These are phyloP conservation scores for Cryptococcus neoformans DNA, from an alignment of 1,284 basidiomycete genomes.

Conservation along the genomic window DNA sequence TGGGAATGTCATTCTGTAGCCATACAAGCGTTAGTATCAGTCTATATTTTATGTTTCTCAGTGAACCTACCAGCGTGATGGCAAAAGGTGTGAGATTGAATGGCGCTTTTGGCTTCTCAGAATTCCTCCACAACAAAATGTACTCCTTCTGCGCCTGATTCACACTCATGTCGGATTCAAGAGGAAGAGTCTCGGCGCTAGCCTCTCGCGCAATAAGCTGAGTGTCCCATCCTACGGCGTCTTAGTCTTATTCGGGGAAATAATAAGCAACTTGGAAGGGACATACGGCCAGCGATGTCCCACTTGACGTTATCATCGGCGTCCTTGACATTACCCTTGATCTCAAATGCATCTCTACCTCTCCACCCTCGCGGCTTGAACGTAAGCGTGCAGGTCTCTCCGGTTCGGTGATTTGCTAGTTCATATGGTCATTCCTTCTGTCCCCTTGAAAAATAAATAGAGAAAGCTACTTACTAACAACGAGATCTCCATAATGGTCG, in stretches of 20 bases:
- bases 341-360: constrained; percentile 86
- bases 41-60: background rate
- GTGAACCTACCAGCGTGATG: constrained; percentile 62
- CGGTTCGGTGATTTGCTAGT: constrained; percentile 84
- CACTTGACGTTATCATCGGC: constrained; percentile 65
- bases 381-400: constrained; percentile 83
- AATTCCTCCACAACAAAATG: constrained; percentile 80
- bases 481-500: constrained; percentile 96
- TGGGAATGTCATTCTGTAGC: constrained; percentile 48
- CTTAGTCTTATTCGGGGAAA: background rate
- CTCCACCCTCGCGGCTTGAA: constrained; percentile 97
- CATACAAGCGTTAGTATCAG: background rate
- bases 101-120: constrained; percentile 73
- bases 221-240: constrained; percentile 71
- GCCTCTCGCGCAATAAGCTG: constrained; percentile 84
- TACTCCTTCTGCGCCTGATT: constrained; percentile 42
- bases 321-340: constrained; percentile 79
- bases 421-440: constrained; percentile 20
- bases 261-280: background rate
- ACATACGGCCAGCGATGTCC: constrained; percentile 78
- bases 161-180: constrained; percentile 54
- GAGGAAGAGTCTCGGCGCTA: constrained; percentile 59
- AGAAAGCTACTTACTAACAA: constrained; percentile 56
- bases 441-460: background rate
- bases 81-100: constrained; percentile 97